Evolutionary conservation across 305 asterid species (phyloP).

Genomic region (Fraxinus nigra): DNA sequence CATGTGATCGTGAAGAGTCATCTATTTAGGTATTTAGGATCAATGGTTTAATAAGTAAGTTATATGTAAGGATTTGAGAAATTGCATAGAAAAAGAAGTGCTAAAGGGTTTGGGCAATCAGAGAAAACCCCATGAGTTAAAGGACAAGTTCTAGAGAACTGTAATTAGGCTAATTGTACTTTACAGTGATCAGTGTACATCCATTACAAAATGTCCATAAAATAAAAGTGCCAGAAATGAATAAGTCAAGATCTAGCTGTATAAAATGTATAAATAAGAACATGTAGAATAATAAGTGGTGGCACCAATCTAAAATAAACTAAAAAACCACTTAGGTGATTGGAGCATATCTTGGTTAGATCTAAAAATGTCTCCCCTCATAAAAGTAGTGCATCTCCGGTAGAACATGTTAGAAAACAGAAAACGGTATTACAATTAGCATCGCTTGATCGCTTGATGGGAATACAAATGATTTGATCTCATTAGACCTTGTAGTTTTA

Average conservation of each 20-base stretch:
- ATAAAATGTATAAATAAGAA: not conserved
- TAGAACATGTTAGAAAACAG: not conserved
- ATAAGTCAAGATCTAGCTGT: not conserved
- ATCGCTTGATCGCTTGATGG: not conserved
- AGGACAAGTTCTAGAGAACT: not conserved
- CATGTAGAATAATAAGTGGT: not conserved
- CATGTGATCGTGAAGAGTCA: not conserved
- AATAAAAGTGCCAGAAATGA: not conserved
- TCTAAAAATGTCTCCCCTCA: not conserved
- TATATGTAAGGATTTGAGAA: not conserved
- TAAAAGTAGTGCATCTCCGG: not conserved
- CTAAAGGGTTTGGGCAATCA: not conserved
- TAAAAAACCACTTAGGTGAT: not conserved
- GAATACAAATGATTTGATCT: not conserved
- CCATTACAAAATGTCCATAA: not conserved
- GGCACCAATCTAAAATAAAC: not conserved
- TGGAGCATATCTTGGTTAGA: not conserved
- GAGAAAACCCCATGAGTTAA: not conserved
- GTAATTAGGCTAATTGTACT: not conserved
- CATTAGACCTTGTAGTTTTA: not conserved
- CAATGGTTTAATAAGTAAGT: not conserved
- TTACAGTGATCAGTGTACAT: not conserved
- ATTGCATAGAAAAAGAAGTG: not conserved
- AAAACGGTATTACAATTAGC: not conserved
- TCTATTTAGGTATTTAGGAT: not conserved